These are phyloP conservation scores for Protostelium mycophagum DNA, from an alignment of 78 protist genomes.

Conservation along the genomic window DNA sequence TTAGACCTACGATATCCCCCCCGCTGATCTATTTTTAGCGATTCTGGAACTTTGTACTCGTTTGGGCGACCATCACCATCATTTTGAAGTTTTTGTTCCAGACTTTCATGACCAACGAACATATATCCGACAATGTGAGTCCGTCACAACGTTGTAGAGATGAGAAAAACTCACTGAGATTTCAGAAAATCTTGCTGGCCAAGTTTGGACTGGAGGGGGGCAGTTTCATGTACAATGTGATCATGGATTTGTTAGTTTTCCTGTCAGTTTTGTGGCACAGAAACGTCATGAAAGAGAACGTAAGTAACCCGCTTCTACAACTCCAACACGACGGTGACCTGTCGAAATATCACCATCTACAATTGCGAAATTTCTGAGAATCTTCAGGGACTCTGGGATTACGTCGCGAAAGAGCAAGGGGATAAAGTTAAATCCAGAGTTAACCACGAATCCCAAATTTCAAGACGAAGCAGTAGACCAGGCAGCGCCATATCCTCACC, in stretches of 20 bases:
- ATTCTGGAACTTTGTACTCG: not conserved
- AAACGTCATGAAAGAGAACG: slow-evolving; percentile 9
- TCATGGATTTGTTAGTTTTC: slow-evolving; percentile 24
- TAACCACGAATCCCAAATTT: no score
- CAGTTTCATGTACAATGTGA: not conserved
- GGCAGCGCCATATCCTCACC: no score
- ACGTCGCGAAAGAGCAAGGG: not conserved
- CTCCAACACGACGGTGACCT: no score
- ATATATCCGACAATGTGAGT: no score
- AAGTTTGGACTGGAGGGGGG: not conserved
- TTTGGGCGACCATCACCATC: not conserved
- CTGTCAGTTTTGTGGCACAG: slow-evolving; percentile 51
- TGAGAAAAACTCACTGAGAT: not conserved
- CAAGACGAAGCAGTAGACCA: no score
- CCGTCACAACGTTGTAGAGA: not conserved
- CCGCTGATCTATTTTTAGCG: not conserved
- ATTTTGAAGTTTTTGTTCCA: not conserved
- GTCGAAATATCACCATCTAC: no score
- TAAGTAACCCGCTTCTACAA: no score
- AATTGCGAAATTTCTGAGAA: no score
- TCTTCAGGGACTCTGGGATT: not conserved
- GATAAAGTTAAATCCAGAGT: no score
- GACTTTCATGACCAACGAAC: no score
- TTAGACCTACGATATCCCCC: not conserved
- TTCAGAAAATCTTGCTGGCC: not conserved